phyloP scores from a whole-genome alignment of 257 asterid genomes.

The Solanum bulbocastanum region DNA sequence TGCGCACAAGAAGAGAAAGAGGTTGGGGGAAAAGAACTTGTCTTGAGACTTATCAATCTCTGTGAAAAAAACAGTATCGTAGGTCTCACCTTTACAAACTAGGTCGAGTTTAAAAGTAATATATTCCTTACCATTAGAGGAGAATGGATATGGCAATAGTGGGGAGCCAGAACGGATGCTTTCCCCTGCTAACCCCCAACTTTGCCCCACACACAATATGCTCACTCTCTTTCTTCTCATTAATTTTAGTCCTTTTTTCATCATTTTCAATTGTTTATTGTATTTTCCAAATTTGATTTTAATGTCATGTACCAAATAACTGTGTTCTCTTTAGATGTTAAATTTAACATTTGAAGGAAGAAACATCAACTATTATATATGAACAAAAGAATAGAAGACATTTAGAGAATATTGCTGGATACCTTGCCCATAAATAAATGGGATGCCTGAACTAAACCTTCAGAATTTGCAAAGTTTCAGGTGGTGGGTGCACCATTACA shows the following conservation, averaged over 20 bases:
- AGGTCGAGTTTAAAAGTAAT: not conserved
- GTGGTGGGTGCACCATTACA: not conserved
- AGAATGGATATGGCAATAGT: not conserved
- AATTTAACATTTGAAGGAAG: not conserved
- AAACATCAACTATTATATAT: not conserved
- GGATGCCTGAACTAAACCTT: not conserved
- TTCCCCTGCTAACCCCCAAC: not conserved
- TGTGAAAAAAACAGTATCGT: not conserved
- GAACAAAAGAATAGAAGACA: not conserved
- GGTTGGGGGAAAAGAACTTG: not conserved
- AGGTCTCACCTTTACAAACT: not conserved
- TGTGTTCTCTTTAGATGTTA: not conserved
- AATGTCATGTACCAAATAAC: not conserved
- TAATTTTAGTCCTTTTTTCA: not conserved
- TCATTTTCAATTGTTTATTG: not conserved
- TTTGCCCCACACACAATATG: not conserved
- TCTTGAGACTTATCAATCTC: not conserved
- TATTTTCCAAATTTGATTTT: not conserved
- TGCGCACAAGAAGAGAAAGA: not conserved
- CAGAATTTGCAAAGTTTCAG: not conserved
- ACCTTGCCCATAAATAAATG: not conserved
- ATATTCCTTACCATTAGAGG: not conserved
- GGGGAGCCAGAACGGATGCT: not conserved
- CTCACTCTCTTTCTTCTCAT: not conserved
- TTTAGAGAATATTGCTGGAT: not conserved